Conservation (phyloP, 164 flowering plant genomes). For the Macadamia integrifolia region DNA sequence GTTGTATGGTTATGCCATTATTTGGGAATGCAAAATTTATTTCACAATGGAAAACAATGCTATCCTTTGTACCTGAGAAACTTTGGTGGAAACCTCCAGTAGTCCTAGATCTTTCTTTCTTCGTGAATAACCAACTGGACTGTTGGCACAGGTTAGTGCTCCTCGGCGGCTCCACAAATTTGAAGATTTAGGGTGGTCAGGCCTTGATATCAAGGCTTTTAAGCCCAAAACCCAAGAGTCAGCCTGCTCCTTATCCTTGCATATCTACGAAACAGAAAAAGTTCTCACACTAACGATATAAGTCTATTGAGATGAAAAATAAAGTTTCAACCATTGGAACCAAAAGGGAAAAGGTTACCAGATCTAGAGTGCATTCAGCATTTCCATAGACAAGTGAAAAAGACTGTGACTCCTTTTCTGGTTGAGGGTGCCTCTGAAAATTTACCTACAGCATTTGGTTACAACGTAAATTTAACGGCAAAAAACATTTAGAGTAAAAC, state of each 20-base stretch:
- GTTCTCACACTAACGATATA: background rate
- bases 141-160: conserved; percentile 45
- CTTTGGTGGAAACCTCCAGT: conserved; percentile 26
- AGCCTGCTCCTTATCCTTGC: conserved; percentile 65
- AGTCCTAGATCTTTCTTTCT: conserved; percentile 54
- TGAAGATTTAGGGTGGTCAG: conserved; percentile 20
- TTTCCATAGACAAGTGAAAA: conserved; percentile 51
- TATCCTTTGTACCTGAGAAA: conserved; percentile 34
- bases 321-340: background rate
- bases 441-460: conserved; percentile 24
- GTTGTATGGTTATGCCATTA: background rate
- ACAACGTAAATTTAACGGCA: background rate
- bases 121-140: conserved; percentile 50
- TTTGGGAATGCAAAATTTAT: background rate
- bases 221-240: conserved; percentile 58
- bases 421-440: conserved; percentile 46
- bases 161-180: conserved; percentile 24
- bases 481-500: background rate
- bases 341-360: conserved; percentile 32
- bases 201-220: conserved; percentile 43
- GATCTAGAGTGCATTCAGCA: conserved; percentile 50
- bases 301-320: background rate
- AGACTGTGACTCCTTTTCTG: conserved; percentile 46
- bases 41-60: background rate
- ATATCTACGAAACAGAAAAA: conserved; percentile 32